Conservation (phyloP, 768 basidiomycete genomes). For the Naganishia antarctica region DNA sequence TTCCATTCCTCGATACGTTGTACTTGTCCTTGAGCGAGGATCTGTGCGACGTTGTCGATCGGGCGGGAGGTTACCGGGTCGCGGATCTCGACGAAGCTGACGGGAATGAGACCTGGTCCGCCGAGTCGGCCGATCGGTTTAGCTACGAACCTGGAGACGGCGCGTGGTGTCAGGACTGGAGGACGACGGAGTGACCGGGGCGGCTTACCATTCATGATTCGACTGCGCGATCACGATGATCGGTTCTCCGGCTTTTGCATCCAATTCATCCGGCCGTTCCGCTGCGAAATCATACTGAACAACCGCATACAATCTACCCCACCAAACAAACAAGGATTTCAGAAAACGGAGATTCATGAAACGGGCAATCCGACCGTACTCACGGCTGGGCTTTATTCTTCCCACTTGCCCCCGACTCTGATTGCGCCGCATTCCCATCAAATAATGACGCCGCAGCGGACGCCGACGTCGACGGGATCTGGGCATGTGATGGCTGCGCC, state of each 20-base stretch:
- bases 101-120: conserved; percentile 92
- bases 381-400: conserved; percentile 45
- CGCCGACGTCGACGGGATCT: neutral
- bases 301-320: conserved; percentile 83
- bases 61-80: conserved; percentile 81
- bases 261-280: conserved; percentile 94
- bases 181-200: neutral
- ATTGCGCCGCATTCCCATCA: conserved; percentile 13
- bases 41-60: conserved; percentile 65
- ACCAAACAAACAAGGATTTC: no score
- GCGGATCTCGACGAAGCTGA: conserved; percentile 92
- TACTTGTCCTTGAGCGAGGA: conserved; percentile 81
- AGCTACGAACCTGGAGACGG: conserved; percentile 68
- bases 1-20: conserved; percentile 99
- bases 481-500: neutral
- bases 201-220: conserved; percentile 83
- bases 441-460: conserved; percentile 3
- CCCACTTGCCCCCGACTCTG: conserved; percentile 47
- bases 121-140: conserved; percentile 94
- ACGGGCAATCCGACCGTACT: no score
- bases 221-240: conserved; percentile 98
- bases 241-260: conserved; percentile 85
- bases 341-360: neutral
- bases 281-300: conserved; percentile 92
- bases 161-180: neutral